Evolutionary conservation across 2,329 filamentous ascomycete species (phyloP).

Genomic region (Fusarium sarcochroum): DNA sequence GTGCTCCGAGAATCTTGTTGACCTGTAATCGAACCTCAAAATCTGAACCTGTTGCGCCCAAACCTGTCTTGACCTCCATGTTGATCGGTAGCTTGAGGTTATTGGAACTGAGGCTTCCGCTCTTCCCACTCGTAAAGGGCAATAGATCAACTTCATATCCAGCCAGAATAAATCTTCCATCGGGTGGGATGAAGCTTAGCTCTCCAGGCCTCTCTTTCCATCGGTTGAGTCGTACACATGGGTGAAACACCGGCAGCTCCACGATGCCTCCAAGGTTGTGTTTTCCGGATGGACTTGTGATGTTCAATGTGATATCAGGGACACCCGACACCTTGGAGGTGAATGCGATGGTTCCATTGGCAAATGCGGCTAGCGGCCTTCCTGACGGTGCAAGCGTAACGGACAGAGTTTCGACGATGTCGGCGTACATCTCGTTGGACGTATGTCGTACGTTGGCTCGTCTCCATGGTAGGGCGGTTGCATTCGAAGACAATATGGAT

Average conservation of each 20-base stretch:
- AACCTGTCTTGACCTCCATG: slow-evolving; percentile 83
- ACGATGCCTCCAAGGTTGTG: slow-evolving; percentile 81
- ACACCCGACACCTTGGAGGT: slow-evolving; percentile 95
- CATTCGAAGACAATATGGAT: slow-evolving; percentile 61
- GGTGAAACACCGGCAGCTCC: slow-evolving; percentile 94
- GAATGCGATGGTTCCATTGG: slow-evolving; percentile 93
- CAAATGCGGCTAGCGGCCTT: slow-evolving; percentile 85
- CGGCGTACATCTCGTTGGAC: slow-evolving; percentile 96
- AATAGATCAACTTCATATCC: slow-evolving; percentile 95
- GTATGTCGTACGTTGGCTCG: slow-evolving; percentile 94
- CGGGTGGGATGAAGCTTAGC: slow-evolving; percentile 95
- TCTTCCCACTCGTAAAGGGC: slow-evolving; percentile 74
- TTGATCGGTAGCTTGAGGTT: slow-evolving; percentile 85
- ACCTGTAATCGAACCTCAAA: slow-evolving; percentile 88
- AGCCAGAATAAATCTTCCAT: slow-evolving; percentile 92
- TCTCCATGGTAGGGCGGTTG: slow-evolving; percentile 83
- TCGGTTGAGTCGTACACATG: slow-evolving; percentile 89
- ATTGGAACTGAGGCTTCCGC: slow-evolving; percentile 67
- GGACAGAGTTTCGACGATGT: slow-evolving; percentile 89
- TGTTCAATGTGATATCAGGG: slow-evolving; percentile 86
- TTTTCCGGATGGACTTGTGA: slow-evolving; percentile 86
- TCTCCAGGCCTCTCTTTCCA: slow-evolving; percentile 93
- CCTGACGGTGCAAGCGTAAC: slow-evolving; percentile 94
- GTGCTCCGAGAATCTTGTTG: slow-evolving; percentile 72
- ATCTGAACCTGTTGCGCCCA: slow-evolving; percentile 82